These are phyloP conservation scores for Cystobasidium tubakii DNA, from an alignment of 768 basidiomycete genomes.

Conservation along the genomic window DNA sequence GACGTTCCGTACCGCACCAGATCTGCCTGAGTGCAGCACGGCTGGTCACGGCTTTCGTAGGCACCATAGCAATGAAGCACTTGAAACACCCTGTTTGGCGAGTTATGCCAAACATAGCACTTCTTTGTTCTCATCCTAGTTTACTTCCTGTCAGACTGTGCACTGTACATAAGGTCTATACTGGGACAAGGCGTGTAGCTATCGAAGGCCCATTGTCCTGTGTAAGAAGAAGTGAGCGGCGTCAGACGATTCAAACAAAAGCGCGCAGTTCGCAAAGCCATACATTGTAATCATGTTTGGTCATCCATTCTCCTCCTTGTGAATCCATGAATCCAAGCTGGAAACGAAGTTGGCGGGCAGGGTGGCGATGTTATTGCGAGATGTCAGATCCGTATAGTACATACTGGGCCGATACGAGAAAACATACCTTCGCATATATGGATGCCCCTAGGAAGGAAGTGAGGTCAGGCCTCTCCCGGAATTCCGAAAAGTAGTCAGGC, in stretches of 20 bases:
- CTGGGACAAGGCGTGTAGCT: constrained; percentile 12
- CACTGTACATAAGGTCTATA: not conserved
- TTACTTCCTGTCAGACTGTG: not conserved
- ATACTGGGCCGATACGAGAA: too few relatives aligned
- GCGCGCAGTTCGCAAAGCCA: not conserved
- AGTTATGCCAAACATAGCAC: too few relatives aligned
- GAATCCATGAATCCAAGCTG: constrained; percentile 30
- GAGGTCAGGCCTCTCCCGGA: constrained; percentile 42
- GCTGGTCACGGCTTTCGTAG: too few relatives aligned
- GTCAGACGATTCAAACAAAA: not conserved
- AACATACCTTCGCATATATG: constrained; percentile 44
- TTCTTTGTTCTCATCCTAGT: too few relatives aligned
- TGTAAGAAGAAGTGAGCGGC: not conserved
- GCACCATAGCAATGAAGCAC: too few relatives aligned
- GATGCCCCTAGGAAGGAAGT: constrained; percentile 40
- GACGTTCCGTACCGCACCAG: too few relatives aligned
- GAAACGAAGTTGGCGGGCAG: not conserved
- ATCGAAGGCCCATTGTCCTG: constrained; percentile 23
- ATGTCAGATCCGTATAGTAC: too few relatives aligned
- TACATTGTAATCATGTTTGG: constrained; percentile 35
- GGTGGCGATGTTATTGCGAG: too few relatives aligned
- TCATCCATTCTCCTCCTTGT: constrained; percentile 31
- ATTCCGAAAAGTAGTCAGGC: constrained; percentile 88
- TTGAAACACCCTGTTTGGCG: not conserved
- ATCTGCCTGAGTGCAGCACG: too few relatives aligned